Base-by-base conservation (phyloP, 768 basidiomycete species). In the Hygrocybe coccinea region DNA sequence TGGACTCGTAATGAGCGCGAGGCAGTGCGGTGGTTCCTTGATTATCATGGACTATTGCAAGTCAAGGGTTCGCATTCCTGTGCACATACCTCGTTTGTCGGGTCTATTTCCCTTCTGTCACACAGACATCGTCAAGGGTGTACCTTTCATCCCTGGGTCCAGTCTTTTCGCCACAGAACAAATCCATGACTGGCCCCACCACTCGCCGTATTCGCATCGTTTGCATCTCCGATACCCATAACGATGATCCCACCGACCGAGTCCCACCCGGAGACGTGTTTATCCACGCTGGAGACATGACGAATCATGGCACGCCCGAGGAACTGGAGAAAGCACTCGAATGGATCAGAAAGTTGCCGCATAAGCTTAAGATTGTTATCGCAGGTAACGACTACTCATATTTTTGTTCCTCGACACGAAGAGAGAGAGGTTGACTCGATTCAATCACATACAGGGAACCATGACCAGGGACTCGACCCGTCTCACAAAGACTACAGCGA, bases 331-430 rank as follows among this genome's bases (percentile, higher is more conserved):
- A 29, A 22, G 34, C 49, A 19, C 34, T 50, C 49, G 7, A 3
- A 3, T 50, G 49, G 49, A 34, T 50, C 49, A 50, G 49, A 19
- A 50, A 36, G 49, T n/a, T 50, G 15, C 48, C 48, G 9, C 49
- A 50, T 19, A 50, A 50, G 24, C 34, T 50, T 69, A 50, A 50
- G 17, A 34, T 50, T 24, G 49, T 50, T 12, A 50, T 36, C 22
- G 3, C 49, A 4, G 49, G 49, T 50, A 22, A 25, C 5, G 25
- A 17, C 34, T 11, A 11, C 8, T 2, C 29, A 12, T 19, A 5
- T 17, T n/a, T 19, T n/a, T 5, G 11, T 19, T 17, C n/a, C 15
- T 17, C 15, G 0, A 11, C 19, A 15, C 38, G n/a, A n/a, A n/a
- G n/a, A n/a, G n/a, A n/a, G n/a, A n/a, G n/a, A n/a, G n/a, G n/a